Base-by-base conservation (phyloP, 768 basidiomycete species). In the Macrolepiota albuminosa region DNA sequence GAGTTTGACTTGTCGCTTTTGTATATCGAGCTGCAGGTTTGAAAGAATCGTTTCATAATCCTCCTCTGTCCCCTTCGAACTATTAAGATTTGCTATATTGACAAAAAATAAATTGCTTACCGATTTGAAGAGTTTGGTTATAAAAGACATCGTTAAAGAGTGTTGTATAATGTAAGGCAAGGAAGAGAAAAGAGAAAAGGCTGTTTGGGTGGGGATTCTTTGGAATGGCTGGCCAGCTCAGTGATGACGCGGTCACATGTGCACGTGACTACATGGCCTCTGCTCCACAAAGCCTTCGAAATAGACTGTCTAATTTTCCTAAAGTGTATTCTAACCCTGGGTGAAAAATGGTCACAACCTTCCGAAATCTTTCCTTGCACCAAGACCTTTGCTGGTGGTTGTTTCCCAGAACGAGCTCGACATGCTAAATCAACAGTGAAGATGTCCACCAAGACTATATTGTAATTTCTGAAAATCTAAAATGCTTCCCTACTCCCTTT, bases 41-140 rank as follows among this genome's bases (percentile, higher is more conserved):
- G 87, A 81, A 33, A 95, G 83, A 59, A 91, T 73, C 24, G 85
- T 80, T 67, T 92, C 91, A 69, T 88, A 92, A 75, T 95, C 88
- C 65, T 91, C 88, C 18, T 86, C 80, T 45, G 76, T 73, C 68
- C 74, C 79, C 82, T 82, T 61, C 63, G 58, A n/a, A 24, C 10
- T 36, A 21, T 43, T n/a, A 29, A 21, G 45, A 57, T 21, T 55
- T 31, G 54, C 37, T 47, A 29, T 21, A n/a, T 31, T 49, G 24
- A 48, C 24, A 34, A 6, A 5, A 36, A 53, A 47, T 34, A 29
- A 16, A 50, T 36, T 14, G 16, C 61, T 39, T 34, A 64, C 65
- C 36, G 63, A 62, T 56, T 50, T 54, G 29, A 68, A 64, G 6
- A 66, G 40, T 11, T 26, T 56, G 16, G 29, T 60, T 3, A 63